Conservation (phyloP, 1,284 basidiomycete species). For the Heimioporus punctisporus region DNA sequence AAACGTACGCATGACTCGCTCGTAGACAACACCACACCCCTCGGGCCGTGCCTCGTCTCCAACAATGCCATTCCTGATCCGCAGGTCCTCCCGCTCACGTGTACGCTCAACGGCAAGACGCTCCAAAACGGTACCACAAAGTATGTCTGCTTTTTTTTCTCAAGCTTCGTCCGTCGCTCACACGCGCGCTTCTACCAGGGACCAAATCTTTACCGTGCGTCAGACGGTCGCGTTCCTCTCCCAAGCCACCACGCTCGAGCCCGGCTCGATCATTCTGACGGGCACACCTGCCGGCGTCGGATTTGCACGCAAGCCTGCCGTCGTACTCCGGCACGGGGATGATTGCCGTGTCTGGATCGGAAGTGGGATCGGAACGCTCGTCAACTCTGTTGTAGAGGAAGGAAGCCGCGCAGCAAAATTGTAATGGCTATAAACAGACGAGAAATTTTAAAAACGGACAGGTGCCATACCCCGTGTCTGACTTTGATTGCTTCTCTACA, state of each 20-base stretch:
- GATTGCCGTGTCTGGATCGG: constrained; percentile 68
- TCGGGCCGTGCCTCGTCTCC: constrained; percentile 79
- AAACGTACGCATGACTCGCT: neutral
- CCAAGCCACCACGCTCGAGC: constrained; percentile 83
- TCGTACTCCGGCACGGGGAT: constrained; percentile 80
- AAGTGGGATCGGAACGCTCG: constrained; percentile 69
- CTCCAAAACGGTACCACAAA: constrained; percentile 79
- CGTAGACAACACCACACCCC: constrained; percentile 72
- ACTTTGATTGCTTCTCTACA: constrained; percentile 1
- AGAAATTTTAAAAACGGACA: neutral
- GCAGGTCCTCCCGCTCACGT: constrained; percentile 66
- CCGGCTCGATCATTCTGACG: constrained; percentile 84
- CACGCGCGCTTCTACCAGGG: constrained; percentile 43
- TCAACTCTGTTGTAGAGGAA: constrained; percentile 77
- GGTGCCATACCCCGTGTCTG: neutral
- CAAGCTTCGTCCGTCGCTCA: neutral
- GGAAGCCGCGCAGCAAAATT: constrained; percentile 13
- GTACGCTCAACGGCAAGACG: constrained; percentile 66
- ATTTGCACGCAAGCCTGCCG: constrained; percentile 68
- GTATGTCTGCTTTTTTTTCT: constrained; percentile 38
- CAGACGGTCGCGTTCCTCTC: constrained; percentile 81
- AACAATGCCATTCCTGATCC: constrained; percentile 68
- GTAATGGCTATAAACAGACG: constrained; percentile 1
- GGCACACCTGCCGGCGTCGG: constrained; percentile 82
- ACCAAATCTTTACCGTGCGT: constrained; percentile 74